Percentiles rank a stretch among this genome's conserved stretches.
Conservation (phyloP, 495 filamentous ascomycete species). For the Annulohypoxylon maeteangense region DNA sequence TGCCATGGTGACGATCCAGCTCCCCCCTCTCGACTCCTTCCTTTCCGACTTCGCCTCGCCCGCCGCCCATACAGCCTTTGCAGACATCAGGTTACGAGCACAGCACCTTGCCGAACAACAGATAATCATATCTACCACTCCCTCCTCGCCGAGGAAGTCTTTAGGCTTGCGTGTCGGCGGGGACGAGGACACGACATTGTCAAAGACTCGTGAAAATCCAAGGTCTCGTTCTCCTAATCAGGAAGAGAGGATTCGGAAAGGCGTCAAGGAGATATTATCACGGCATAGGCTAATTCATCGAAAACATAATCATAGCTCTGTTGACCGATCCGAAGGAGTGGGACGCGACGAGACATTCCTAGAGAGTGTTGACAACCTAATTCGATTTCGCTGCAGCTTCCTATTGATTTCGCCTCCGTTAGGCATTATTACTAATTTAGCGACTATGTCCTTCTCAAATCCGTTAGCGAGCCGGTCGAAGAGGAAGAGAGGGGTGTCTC, state of each 20-base stretch:
- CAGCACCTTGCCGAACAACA: slow-evolving; percentile 67
- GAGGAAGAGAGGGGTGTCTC: slow-evolving; percentile 15
- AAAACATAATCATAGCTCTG: slow-evolving; percentile 14
- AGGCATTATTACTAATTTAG: slow-evolving; percentile 67
- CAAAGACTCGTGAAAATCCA: slow-evolving; percentile 41
- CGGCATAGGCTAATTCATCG: slow-evolving; percentile 47
- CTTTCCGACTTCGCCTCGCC: slow-evolving; percentile 66
- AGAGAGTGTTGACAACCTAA: slow-evolving; percentile 38
- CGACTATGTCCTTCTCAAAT: slow-evolving; percentile 62
- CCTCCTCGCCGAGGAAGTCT: slow-evolving; percentile 44
- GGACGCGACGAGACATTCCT: slow-evolving; percentile 36
- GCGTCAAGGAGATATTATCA: slow-evolving; percentile 53
- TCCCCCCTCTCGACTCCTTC: slow-evolving; percentile 70
- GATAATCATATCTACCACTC: slow-evolving; percentile 47
- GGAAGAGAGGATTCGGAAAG: slow-evolving; percentile 54
- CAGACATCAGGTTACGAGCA: slow-evolving; percentile 75
- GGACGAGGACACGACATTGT: slow-evolving; percentile 46
- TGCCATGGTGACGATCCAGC: slow-evolving; percentile 77
- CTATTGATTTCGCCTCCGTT: slow-evolving; percentile 84
- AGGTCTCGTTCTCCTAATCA: slow-evolving; percentile 36
- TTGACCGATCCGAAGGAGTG: slow-evolving; percentile 14
- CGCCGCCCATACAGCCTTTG: slow-evolving; percentile 61
- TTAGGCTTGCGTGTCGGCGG: slow-evolving; percentile 54
- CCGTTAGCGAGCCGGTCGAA: slow-evolving; percentile 34
- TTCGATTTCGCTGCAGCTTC: slow-evolving; percentile 64